Percentiles rank a stretch among this genome's conserved stretches.
These are phyloP conservation scores for Aureobasidium sp. DNA, from an alignment of 2,329 filamentous ascomycete species.

Conservation along the genomic window DNA sequence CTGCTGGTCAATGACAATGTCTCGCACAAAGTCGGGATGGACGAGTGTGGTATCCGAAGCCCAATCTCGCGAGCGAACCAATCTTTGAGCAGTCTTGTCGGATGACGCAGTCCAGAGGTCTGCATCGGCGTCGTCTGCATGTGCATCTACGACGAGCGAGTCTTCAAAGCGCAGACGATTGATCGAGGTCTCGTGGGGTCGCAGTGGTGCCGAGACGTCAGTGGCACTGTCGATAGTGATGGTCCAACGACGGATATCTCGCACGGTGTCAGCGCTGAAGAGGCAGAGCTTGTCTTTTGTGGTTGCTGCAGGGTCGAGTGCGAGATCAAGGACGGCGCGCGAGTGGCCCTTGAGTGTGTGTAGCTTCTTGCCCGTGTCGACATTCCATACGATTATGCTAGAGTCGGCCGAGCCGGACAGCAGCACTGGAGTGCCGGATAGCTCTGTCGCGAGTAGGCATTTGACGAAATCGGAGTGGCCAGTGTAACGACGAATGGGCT, in stretches of 20 bases:
- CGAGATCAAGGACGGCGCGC: slow-evolving; percentile 73
- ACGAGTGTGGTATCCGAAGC: slow-evolving; percentile 62
- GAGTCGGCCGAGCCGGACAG: slow-evolving; percentile 43
- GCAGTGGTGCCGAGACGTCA: slow-evolving; percentile 54
- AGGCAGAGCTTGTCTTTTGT: slow-evolving; percentile 46
- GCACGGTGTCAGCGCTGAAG: slow-evolving; percentile 62
- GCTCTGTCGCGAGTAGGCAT: slow-evolving; percentile 56
- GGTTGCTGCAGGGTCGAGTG: slow-evolving; percentile 61
- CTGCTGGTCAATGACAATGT: slow-evolving; percentile 58
- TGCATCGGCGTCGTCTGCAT: slow-evolving; percentile 40
- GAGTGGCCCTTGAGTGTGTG: slow-evolving; percentile 72
- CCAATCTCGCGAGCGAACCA: slow-evolving; percentile 63
- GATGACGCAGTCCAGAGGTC: slow-evolving; percentile 92
- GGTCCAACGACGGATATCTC: slow-evolving; percentile 67
- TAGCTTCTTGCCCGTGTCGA: slow-evolving; percentile 58
- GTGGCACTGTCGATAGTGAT: slow-evolving; percentile 49
- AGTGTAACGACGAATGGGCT: slow-evolving; percentile 50
- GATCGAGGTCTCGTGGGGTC: slow-evolving; percentile 84
- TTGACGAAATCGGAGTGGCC: slow-evolving; percentile 93
- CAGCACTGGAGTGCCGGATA: slow-evolving; percentile 53
- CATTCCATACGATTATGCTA: slow-evolving; percentile 67
- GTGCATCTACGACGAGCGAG: slow-evolving; percentile 2
- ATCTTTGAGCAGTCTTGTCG: slow-evolving; percentile 78
- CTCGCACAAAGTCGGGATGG: slow-evolving; percentile 87
- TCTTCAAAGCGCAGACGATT: slow-evolving; percentile 70